Evolutionary conservation across 202 grass and related monocot genomes (phyloP).

Genomic region (Zizania palustris): DNA sequence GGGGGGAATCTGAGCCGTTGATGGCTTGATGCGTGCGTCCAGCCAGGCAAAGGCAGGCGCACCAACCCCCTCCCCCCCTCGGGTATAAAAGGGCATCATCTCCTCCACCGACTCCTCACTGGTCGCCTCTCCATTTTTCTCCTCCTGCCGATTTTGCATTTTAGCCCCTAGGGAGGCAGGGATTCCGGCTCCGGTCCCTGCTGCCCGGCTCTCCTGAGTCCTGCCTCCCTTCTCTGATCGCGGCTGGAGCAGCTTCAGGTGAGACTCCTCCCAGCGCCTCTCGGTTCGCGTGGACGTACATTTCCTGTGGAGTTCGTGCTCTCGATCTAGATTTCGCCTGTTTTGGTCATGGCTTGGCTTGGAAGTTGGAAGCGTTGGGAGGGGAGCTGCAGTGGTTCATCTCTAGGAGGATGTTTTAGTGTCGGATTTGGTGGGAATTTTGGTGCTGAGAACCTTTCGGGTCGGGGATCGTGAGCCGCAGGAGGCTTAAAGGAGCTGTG

Average conservation of each 20-base stretch:
- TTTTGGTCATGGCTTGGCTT: background rate
- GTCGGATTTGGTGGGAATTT: conserved; percentile 14
- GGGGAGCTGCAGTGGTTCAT: conserved; percentile 3
- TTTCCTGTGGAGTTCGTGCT: background rate
- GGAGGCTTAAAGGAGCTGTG: background rate
- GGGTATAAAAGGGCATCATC: conserved; percentile 16
- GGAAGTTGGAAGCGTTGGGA: background rate
- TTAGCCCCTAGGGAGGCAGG: conserved; percentile 25
- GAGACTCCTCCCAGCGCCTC: background rate
- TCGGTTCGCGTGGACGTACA: background rate
- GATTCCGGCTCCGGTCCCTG: conserved; percentile 32
- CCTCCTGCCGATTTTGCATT: conserved; percentile 27
- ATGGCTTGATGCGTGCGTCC: too few relatives aligned
- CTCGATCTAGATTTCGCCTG: conserved; percentile 21
- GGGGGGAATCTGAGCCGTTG: background rate
- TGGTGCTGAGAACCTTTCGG: background rate
- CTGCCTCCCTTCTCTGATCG: conserved; percentile 24
- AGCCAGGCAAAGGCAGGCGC: background rate
- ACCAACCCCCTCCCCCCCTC: background rate
- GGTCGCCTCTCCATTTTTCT: conserved; percentile 19
- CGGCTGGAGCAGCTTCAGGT: conserved; percentile 16
- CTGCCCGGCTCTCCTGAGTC: background rate
- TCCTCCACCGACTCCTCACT: background rate
- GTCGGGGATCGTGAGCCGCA: background rate
- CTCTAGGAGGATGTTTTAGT: background rate